Evolutionary conservation across 805 yeast species (phyloP).

Genomic region (Saturnispora gosingensis): DNA sequence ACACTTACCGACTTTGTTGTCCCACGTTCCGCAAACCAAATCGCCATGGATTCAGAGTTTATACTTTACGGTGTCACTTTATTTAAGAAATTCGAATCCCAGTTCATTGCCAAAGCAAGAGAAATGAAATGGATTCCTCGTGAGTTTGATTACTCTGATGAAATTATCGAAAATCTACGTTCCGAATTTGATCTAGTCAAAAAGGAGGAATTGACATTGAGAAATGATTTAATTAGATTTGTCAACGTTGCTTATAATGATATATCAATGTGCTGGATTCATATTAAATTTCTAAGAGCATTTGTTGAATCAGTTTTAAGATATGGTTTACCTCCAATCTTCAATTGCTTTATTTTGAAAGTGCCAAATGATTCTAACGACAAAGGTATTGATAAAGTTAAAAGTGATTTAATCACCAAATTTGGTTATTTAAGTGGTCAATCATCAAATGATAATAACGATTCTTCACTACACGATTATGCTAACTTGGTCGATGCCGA

Average conservation of each 20-base stretch:
- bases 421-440: slow-evolving; percentile 90
- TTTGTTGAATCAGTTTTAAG: slow-evolving; percentile 91
- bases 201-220: slow-evolving; percentile 61
- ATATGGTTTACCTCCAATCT: slow-evolving; percentile 94
- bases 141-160: slow-evolving; percentile 82
- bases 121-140: slow-evolving; percentile 89
- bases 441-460: slow-evolving; percentile 64
- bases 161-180: slow-evolving; percentile 57
- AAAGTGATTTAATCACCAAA: slow-evolving; percentile 57
- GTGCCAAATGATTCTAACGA: slow-evolving; percentile 24
- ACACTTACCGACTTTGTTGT: slow-evolving; percentile 71
- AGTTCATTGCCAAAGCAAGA: slow-evolving; percentile 61
- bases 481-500: slow-evolving; percentile 90
- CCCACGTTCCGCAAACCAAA: slow-evolving; percentile 74
- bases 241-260: slow-evolving; percentile 88
- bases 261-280: slow-evolving; percentile 79
- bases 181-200: slow-evolving; percentile 72
- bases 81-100: slow-evolving; percentile 70
- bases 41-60: slow-evolving; percentile 68
- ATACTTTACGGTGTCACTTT: slow-evolving; percentile 68
- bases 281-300: slow-evolving; percentile 75
- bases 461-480: slow-evolving; percentile 61
- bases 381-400: slow-evolving; percentile 44
- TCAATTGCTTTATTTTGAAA: slow-evolving; percentile 44
- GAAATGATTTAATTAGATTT: slow-evolving; percentile 71